Conservation (phyloP, 2,329 filamentous ascomycete genomes). For the Diaporthe sp. region DNA sequence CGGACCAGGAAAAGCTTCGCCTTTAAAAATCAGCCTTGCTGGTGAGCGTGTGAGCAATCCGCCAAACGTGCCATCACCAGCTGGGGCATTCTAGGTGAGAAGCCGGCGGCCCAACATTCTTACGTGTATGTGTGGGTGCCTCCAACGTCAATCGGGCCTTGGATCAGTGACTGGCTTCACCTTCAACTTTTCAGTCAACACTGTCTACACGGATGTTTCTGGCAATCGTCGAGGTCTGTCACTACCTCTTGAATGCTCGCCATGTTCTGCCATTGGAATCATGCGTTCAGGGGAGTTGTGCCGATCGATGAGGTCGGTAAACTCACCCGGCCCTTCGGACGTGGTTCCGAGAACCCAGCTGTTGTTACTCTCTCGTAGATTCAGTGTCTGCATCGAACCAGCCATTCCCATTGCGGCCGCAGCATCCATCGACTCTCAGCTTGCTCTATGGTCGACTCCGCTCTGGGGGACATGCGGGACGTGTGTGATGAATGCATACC, state of each 20-base stretch:
- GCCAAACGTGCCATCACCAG: neutral
- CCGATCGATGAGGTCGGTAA: neutral
- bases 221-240: too few species aligned
- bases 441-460: neutral
- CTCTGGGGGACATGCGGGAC: neutral
- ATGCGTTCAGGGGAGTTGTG: neutral
- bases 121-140: neutral
- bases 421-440: neutral
- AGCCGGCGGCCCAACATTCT: neutral
- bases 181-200: neutral
- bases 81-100: neutral
- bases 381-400: neutral
- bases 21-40: neutral
- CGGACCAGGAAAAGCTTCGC: neutral
- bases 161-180: neutral
- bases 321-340: neutral
- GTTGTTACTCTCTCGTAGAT: neutral
- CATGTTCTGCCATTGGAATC: neutral
- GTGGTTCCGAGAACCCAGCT: neutral
- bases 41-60: neutral
- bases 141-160: neutral
- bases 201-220: neutral
- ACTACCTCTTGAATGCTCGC: neutral
- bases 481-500: neutral
- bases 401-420: neutral